Evolutionary conservation across 805 yeast genomes (phyloP), one percentile per base, ranked within the genome.

Genomic region (Candida odintsovae): DNA sequence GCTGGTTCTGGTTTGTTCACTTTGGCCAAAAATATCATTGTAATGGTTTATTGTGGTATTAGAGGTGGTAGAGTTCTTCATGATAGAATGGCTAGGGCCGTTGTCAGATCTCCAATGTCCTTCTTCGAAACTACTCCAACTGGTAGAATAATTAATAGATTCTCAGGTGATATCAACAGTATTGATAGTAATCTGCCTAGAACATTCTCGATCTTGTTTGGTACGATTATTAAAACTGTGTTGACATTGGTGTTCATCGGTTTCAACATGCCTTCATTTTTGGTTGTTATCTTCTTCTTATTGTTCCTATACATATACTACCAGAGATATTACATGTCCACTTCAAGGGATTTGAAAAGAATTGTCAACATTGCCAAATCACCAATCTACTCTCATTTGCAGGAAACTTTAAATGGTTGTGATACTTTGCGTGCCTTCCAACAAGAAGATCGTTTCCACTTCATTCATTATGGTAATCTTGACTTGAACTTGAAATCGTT

Each of bases 401-500:
- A 86, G 59, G 97, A 90, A 59, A 81, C 90, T 3, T 66, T 90
- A 42, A 75, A 74, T 28, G 97, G 97, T 12, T 77, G 83, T 20
- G 79, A 80, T 41, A 90, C 95, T 1, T 81, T 90, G 46, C 72
- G 84, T 41, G 96, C 96, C 0, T 90, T 76, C 58, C 69, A 73
- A n/a, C 95, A 88, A 52, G 65, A 65, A 23, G 72, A 69, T 6
- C 71, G 95, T 47, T 90, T 89, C 64, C 67, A 69, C 21, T 75
- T 64, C 57, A 71, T 78, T 60, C 85, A 85, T 60, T 76, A 77
- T 55, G 66, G 72, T 35, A 78, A 85, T 57, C 73, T 90, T 55
- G 97, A 90, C 58, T 76, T 76, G 56, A 90, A 92, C 62, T 78
- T 90, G 83, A 76, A 83, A 54, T 97, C 97, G 38, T 66, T 75